These are phyloP conservation scores for Trypanosomatidae sp. DNA, from an alignment of 208 protist genomes.

Conservation along the genomic window DNA sequence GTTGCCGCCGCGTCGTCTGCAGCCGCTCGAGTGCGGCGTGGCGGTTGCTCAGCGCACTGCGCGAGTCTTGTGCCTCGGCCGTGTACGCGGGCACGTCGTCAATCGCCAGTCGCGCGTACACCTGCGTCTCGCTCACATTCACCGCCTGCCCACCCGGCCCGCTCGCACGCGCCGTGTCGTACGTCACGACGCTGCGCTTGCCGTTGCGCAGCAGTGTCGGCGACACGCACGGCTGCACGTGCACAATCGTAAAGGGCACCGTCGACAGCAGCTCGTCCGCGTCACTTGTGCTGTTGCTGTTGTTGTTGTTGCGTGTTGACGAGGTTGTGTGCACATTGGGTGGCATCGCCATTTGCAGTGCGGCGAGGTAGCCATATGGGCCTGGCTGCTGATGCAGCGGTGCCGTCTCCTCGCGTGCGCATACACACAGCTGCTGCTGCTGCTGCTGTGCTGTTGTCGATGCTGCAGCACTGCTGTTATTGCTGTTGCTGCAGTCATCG, in stretches of 20 bases:
- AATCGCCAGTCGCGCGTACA: constrained; percentile 67
- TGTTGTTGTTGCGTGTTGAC: too few species aligned
- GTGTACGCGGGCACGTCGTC: constrained; percentile 54
- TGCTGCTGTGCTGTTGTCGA: too few species aligned
- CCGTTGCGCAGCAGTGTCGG: constrained; percentile 29
- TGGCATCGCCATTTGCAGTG: not conserved
- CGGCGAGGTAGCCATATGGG: constrained; percentile 1
- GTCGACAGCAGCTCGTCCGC: not conserved
- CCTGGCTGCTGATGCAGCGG: constrained; percentile 22
- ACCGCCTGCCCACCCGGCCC: constrained; percentile 80
- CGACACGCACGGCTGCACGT: constrained; percentile 38
- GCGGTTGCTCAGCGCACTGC: constrained; percentile 69
- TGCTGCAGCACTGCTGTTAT: too few species aligned
- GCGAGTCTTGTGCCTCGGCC: constrained; percentile 77
- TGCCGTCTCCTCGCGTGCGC: too few species aligned
- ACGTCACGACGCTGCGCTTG: constrained; percentile 23
- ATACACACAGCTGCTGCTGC: too few species aligned
- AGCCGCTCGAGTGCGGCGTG: constrained; percentile 62
- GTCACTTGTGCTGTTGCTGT: not conserved
- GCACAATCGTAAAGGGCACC: constrained; percentile 15
- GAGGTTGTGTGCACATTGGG: not conserved
- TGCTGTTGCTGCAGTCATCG: not conserved
- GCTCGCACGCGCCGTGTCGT: constrained; percentile 68
- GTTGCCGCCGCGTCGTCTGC: constrained; percentile 17
- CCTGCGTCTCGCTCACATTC: constrained; percentile 82